Percentiles rank a stretch among this genome's conserved stretches.
These are phyloP conservation scores for Auriscalpium orientale DNA, from an alignment of 768 basidiomycete species.

Conservation along the genomic window DNA sequence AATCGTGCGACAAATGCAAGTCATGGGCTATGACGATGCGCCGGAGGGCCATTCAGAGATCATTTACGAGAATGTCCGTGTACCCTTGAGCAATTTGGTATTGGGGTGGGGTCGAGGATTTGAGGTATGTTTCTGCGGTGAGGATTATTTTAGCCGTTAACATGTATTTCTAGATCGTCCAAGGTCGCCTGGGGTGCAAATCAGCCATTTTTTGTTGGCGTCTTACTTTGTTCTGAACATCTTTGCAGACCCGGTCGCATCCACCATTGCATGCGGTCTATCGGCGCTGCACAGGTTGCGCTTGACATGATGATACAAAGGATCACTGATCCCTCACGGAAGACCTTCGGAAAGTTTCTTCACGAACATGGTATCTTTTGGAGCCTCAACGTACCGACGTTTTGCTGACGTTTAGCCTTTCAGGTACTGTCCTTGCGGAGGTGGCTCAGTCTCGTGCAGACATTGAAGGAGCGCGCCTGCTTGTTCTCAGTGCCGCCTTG, in stretches of 20 bases:
- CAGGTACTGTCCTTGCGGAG: constrained; percentile 83
- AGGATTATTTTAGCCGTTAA: not conserved
- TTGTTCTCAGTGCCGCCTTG: constrained; percentile 87
- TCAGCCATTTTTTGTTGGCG: constrained; percentile 10
- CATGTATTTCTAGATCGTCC: constrained; percentile 55
- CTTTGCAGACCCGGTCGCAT: constrained; percentile 81
- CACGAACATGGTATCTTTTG: constrained; percentile 72
- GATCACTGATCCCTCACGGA: constrained; percentile 84
- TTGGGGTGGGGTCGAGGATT: constrained; percentile 95
- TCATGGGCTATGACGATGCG: constrained; percentile 92
- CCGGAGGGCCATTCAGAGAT: constrained; percentile 97
- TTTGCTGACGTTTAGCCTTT: too few relatives aligned
- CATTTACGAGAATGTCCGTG: constrained; percentile 88
- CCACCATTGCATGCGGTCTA: constrained; percentile 96
- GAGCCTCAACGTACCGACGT: too few relatives aligned
- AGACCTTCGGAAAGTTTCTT: constrained; percentile 91
- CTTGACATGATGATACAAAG: constrained; percentile 84
- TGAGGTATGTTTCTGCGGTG: constrained; percentile 43
- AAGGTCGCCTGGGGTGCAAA: constrained; percentile 83
- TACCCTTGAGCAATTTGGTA: constrained; percentile 76
- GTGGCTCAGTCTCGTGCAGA: constrained; percentile 91
- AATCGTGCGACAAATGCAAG: constrained; percentile 85
- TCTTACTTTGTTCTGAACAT: not conserved
- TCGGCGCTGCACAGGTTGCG: constrained; percentile 80
- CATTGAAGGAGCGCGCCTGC: constrained; percentile 79